Evolutionary conservation across 2,329 filamentous ascomycete species (phyloP), one percentile per base, ranked within the genome.

Genomic region (Bipolaris bicolor): DNA sequence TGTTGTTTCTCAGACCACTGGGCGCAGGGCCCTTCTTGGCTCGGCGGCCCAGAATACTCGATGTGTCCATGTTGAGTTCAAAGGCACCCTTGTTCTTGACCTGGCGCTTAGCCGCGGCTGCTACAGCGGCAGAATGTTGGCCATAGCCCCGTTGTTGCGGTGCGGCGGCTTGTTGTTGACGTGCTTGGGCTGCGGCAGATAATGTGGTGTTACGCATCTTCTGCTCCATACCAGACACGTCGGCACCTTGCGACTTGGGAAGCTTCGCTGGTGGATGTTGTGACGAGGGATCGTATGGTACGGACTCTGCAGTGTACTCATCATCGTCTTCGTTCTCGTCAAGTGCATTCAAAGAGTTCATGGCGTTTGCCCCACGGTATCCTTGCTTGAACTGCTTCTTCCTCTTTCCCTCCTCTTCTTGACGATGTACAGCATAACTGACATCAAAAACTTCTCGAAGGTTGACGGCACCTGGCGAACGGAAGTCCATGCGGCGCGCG

Each of bases 371-470:
- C 60, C 88, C 79, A 70, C 88, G 75, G 80, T 89, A 82, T 68
- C 90, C 85, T 82, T 93, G 82, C 79, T 86, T 81, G 67, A 93
- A 85, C 71, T 96, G 91, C 77, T 96, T 96, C 63, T 92, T 87
- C 52, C 92, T 88, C 80, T 97, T 98, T 69, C 87, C 89, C 77
- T 98, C 95, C 75, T 99, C 95, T 77, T 98, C 95, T 77, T 98
- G 92, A 45, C 95, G 84, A 75, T 98, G 95, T 7, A 99, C 95
- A 7, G 95, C 94, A 71, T 99, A 99, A n/a, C 92, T 90, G 47
- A 99, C 94, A 71, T 99, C 95, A 66, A 99, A 99, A 2, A 98
- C 93, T 77, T 99, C 95, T 58, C 95, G 91, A 11, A 99, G 82
- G 74, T 98, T 98, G 77, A 99, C 89, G 2, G 92, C 93, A 49